Evolutionary conservation across 805 yeast genomes (phyloP).

Genomic region (Metschnikowia amazonensis): DNA sequence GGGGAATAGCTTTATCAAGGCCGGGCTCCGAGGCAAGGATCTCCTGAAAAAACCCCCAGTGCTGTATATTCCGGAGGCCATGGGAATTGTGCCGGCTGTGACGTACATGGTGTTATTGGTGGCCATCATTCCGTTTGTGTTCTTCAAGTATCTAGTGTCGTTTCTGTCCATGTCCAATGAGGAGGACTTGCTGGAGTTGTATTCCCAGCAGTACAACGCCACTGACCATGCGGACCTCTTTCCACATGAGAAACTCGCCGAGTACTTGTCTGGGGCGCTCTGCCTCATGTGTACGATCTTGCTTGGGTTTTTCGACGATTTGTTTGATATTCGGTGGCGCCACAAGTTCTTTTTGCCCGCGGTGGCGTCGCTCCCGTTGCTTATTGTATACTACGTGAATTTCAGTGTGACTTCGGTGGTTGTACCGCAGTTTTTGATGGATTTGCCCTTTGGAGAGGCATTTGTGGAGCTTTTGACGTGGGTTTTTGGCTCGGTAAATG

Average conservation of each 20-base stretch:
- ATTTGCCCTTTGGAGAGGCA: slow-evolving; percentile 26
- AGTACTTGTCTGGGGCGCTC: slow-evolving; percentile 78
- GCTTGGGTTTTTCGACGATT: slow-evolving; percentile 88
- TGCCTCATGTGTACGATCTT: slow-evolving; percentile 81
- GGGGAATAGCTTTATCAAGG: slow-evolving; percentile 60
- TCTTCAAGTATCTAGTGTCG: slow-evolving; percentile 64
- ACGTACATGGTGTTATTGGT: slow-evolving; percentile 79
- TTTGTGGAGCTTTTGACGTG: slow-evolving; percentile 20
- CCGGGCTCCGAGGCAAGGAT: slow-evolving; percentile 86
- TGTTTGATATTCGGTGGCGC: slow-evolving; percentile 95
- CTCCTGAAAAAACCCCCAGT: slow-evolving; percentile 75
- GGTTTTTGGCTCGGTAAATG: slow-evolving; percentile 29
- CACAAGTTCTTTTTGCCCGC: slow-evolving; percentile 96
- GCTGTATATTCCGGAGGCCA: slow-evolving; percentile 68
- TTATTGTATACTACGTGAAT: slow-evolving; percentile 89
- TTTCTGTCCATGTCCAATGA: slow-evolving; percentile 36
- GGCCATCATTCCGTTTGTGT: slow-evolving; percentile 82
- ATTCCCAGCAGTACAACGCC: slow-evolving; percentile 32
- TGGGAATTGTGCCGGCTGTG: slow-evolving; percentile 86
- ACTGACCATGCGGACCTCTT: slow-evolving; percentile 41
- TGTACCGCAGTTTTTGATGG: slow-evolving; percentile 65
- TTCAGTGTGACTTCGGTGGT: slow-evolving; percentile 87
- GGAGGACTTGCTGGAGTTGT: slow-evolving; percentile 28
- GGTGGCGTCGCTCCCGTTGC: slow-evolving; percentile 84
- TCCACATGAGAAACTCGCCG: slow-evolving; percentile 80